Base-by-base conservation (phyloP, 805 yeast species). In the Spathaspora passalidarum region DNA sequence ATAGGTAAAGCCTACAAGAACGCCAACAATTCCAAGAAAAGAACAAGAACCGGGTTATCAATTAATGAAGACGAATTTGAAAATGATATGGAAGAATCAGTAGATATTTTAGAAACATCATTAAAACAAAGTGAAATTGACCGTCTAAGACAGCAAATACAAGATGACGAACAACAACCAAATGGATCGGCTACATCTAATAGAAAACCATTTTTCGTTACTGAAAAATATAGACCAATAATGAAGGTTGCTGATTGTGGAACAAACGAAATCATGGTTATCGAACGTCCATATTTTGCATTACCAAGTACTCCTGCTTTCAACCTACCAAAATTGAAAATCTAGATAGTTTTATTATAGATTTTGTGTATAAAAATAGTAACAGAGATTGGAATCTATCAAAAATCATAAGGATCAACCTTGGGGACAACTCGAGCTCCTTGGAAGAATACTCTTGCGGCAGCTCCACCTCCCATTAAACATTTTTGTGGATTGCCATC, bases 161-260 rank as follows among this genome's bases (percentile, higher is more conserved):
- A 69, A 23, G 71, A 69, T 44, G 70, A 64, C 44, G 73, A 69
- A 42, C 62, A 63, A 20, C 62, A 62, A 19, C 64, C 63, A 14
- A 65, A 58, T 43, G 45, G 42, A 6, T 52, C 43, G 17, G 23
- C 41, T n/a, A 46, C 47, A n/a, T 43, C 37, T 25, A 46, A 46
- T 41, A 56, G 50, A 26, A 73, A 69, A 42, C 76, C 86, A 17
- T 90, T 83, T 63, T 89, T 91, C 84, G 64, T 86, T 47, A 83
- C 92, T 3, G 77, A 78, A 40, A 87, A 87, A 57, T 91, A 87
- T 63, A 79, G 82, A 55, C 86, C 92, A 16, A 66, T 90, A 29
- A 66, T 91, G 47, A 76, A 68, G 51, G 90, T 82, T 10, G 84
- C 74, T 19, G 63, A 68, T 20, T 69, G 88, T 49, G 73, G 77